These are phyloP conservation scores for Podospora fimiseda DNA, from an alignment of 495 filamentous ascomycete species.

Conservation along the genomic window DNA sequence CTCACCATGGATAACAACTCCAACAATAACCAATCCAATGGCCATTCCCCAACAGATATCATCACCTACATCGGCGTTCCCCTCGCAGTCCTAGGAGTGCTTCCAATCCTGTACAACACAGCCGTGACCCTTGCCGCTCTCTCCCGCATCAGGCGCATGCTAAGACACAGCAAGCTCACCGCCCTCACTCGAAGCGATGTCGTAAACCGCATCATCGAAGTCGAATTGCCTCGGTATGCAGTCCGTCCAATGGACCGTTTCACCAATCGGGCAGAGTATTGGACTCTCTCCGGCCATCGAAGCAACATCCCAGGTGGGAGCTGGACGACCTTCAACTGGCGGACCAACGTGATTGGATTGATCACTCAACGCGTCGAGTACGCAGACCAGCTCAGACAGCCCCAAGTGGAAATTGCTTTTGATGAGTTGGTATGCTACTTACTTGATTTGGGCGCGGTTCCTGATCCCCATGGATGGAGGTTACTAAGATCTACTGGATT, in stretches of 20 bases:
- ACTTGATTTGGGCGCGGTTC: conserved; percentile 56
- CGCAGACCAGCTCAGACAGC: conserved; percentile 56
- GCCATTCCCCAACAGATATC: conserved; percentile 32
- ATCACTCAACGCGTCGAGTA: conserved; percentile 58
- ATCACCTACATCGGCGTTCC: conserved; percentile 56
- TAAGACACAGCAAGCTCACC: conserved; percentile 45
- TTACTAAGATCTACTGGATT: conserved; percentile 52
- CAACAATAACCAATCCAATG: no score
- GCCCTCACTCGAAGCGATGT: conserved; percentile 56
- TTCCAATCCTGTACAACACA: conserved; percentile 60
- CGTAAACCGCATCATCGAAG: conserved; percentile 58
- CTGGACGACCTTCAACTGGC: conserved; percentile 63
- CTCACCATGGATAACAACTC: no score
- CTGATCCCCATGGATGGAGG: conserved; percentile 51
- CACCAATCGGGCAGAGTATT: conserved; percentile 47
- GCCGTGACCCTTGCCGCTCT: conserved; percentile 46
- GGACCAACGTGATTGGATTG: conserved; percentile 50
- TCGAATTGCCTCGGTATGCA: conserved; percentile 57
- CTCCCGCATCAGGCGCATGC: conserved; percentile 50
- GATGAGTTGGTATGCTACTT: conserved; percentile 55
- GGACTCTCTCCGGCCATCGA: conserved; percentile 42
- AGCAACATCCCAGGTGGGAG: conserved; percentile 50
- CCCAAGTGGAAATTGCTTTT: conserved; percentile 60
- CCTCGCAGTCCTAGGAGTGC: conserved; percentile 59
- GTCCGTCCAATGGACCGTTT: conserved; percentile 54